Base-by-base conservation (phyloP, 345 rosid genomes). In the Murraya paniculata region DNA sequence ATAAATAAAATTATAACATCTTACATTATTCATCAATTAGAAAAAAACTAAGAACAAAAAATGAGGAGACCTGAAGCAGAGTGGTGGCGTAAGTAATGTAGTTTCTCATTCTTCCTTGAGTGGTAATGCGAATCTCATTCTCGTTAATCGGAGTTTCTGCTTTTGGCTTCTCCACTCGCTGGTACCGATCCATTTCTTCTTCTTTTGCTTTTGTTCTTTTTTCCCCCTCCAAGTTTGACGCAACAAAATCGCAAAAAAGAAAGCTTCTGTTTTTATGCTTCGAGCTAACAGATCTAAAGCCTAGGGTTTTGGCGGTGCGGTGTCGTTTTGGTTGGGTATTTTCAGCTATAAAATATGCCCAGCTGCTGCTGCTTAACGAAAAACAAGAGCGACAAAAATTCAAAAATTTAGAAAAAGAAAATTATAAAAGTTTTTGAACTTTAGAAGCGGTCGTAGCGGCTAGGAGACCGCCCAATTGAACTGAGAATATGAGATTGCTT, bases 91-190 rank as follows among this genome's bases (percentile, higher is more conserved):
- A 84, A 67, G 83, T 72, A 65, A 79, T 84, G 68, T 79, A 84
- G 77, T 81, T 84, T 66, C 87, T 76, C 87, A 81, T 84, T 59
- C 87, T 61, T 24, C 87, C 87, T 68, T 84, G 87, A 73, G 84
- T 64, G 0, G 87, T 84, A 64, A 84, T 77, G n/a, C 87, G 83
- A 77, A 84, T 81, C 79, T 84, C 87, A 31, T 82, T 84, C 77
- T 84, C 85, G 62, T 82, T 81, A 8, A 82, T 81, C 25, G 78
- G 80, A 11, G 84, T 72, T 24, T 76, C 84, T 0, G 48, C 76
- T 76, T 58, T 72, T 14, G 81, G 79, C 77, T 79, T 84, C 82
- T 82, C 87, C 50, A 84, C 83, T 60, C 82, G 79, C 85, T 84
- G 85, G 61, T 84, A 84, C 79, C 85, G 71, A 48, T 75, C 78